phyloP scores from a whole-genome alignment of 2,329 filamentous ascomycete genomes.

The Exutisphaerella laricina region DNA sequence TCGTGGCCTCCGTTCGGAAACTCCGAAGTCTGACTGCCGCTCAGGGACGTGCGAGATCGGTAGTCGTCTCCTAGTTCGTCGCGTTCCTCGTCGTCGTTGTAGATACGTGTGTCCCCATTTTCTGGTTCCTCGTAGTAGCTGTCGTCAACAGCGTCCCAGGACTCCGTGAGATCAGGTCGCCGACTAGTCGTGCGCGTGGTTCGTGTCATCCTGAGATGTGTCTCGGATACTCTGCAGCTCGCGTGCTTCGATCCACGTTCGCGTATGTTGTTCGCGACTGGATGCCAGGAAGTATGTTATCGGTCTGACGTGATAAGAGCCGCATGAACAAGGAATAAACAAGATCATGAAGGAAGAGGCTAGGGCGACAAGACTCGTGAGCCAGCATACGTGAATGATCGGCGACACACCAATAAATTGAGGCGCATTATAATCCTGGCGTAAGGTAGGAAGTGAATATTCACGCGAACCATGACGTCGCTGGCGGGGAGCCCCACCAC shows the following conservation, averaged over 20 bases:
- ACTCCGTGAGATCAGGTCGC: constrained; percentile 27
- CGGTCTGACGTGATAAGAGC: too few species aligned
- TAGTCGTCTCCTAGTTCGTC: constrained; percentile 26
- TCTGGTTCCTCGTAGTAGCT: constrained; percentile 19
- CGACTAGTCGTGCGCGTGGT: neutral
- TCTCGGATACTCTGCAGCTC: neutral
- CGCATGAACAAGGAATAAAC: neutral
- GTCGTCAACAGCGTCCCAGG: constrained; percentile 32
- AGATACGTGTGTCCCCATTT: constrained; percentile 18
- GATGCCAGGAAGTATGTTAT: too few species aligned
- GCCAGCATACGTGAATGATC: neutral
- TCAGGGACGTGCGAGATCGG: constrained; percentile 11
- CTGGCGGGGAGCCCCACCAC: neutral
- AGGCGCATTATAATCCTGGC: neutral
- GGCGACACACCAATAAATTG: neutral
- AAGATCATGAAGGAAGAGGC: neutral
- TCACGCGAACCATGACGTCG: neutral
- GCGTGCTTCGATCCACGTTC: too few species aligned
- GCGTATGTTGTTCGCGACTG: too few species aligned
- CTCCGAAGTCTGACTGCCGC: constrained; percentile 11
- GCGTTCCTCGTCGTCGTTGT: constrained; percentile 27
- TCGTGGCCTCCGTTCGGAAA: constrained; percentile 7
- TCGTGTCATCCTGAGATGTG: constrained; percentile 3
- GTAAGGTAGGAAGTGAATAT: neutral
- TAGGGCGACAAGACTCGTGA: neutral